Evolutionary conservation across 2,329 filamentous ascomycete genomes (phyloP).

Genomic region (Stemphylium vesicarium): DNA sequence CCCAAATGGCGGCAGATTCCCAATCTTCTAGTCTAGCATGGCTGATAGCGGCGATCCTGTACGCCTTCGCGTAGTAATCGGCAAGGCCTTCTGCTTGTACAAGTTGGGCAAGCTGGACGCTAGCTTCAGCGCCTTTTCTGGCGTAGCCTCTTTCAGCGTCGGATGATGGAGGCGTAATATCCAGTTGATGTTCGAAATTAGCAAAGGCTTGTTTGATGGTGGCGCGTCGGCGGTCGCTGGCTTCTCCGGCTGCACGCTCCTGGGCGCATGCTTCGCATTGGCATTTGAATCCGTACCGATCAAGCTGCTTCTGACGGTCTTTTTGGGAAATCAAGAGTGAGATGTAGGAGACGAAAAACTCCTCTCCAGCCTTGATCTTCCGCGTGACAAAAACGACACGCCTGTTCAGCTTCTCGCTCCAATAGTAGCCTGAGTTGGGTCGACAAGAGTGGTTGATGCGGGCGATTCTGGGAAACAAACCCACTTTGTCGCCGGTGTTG

Average conservation of each 20-base stretch:
- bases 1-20: conserved; percentile 40
- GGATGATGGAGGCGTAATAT: conserved; percentile 27
- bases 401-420: conserved; percentile 40
- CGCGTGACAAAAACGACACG: conserved; percentile 46
- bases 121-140: conserved; percentile 35
- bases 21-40: conserved; percentile 39
- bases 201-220: conserved; percentile 37
- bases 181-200: conserved; percentile 36
- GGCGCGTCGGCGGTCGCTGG: conserved; percentile 37
- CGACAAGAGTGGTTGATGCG: conserved; percentile 48
- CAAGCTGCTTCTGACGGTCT: conserved; percentile 39
- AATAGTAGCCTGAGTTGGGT: conserved; percentile 47
- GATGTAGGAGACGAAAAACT: conserved; percentile 50
- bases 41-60: conserved; percentile 40
- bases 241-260: conserved; percentile 15
- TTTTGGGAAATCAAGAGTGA: conserved; percentile 39
- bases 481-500: conserved; percentile 38
- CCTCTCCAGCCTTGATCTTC: conserved; percentile 49
- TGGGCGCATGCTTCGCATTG: conserved; percentile 48
- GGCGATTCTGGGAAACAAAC: conserved; percentile 45
- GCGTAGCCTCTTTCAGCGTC: conserved; percentile 31
- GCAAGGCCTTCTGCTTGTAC: conserved; percentile 44
- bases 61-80: conserved; percentile 45
- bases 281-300: conserved; percentile 48
- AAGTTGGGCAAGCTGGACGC: conserved; percentile 34